Evolutionary conservation across 2,329 filamentous ascomycete genomes (phyloP).

Genomic region (Apiospora aurea): DNA sequence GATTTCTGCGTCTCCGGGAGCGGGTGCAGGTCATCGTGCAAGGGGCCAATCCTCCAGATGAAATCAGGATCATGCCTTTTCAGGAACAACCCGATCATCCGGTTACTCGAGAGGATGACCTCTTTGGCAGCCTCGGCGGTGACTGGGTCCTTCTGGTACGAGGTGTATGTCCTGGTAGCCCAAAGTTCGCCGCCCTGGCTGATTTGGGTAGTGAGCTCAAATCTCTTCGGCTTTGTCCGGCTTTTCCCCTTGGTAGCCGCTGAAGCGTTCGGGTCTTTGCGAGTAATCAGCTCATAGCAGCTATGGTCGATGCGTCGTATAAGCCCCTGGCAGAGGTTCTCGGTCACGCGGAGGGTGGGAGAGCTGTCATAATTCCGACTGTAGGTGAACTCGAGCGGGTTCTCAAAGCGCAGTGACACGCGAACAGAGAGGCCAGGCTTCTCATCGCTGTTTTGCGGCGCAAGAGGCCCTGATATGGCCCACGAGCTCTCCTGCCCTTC

Average conservation of each 20-base stretch:
- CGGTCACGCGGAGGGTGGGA: constrained; percentile 49
- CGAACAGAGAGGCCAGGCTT: constrained; percentile 47
- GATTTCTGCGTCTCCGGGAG: constrained; percentile 30
- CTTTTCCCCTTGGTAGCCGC: constrained; percentile 46
- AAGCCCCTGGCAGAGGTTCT: constrained; percentile 57
- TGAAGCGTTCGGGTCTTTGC: constrained; percentile 57
- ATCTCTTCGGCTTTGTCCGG: constrained; percentile 53
- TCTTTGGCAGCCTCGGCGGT: constrained; percentile 54
- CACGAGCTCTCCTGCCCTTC: background rate
- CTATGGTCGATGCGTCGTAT: constrained; percentile 59
- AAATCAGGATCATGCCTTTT: constrained; percentile 58
- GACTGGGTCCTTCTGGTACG: constrained; percentile 57
- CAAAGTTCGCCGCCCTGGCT: constrained; percentile 49
- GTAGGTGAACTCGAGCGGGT: constrained; percentile 52
- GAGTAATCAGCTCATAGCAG: constrained; percentile 60
- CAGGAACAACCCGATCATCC: constrained; percentile 59
- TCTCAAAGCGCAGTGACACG: constrained; percentile 54
- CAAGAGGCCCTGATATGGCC: background rate
- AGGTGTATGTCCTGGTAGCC: constrained; percentile 54
- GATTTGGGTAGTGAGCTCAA: constrained; percentile 56
- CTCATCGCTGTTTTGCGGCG: background rate
- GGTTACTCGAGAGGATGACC: constrained; percentile 56
- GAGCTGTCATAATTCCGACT: constrained; percentile 56
- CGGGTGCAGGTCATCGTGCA: constrained; percentile 43
- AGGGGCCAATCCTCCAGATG: constrained; percentile 53